These are phyloP conservation scores for Clonostachys byssicola DNA, from an alignment of 2,329 filamentous ascomycete genomes.

Conservation along the genomic window DNA sequence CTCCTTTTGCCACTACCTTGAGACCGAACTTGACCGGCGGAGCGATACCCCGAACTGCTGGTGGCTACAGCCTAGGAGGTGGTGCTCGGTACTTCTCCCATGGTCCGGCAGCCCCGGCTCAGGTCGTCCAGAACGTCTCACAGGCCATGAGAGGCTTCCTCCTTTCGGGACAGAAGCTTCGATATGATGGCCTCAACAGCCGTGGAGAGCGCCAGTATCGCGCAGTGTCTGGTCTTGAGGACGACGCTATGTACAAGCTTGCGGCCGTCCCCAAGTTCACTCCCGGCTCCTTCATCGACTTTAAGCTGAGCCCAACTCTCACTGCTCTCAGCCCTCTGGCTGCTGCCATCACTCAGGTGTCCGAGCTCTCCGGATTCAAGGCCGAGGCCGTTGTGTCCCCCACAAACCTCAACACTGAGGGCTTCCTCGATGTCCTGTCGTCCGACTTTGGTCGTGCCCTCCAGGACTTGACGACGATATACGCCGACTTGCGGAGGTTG, in stretches of 20 bases:
- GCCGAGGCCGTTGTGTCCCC: slow-evolving; percentile 31
- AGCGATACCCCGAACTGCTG: slow-evolving; percentile 76
- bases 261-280: slow-evolving; percentile 47
- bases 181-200: slow-evolving; percentile 74
- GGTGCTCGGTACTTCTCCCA: slow-evolving; percentile 89
- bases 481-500: slow-evolving; percentile 78
- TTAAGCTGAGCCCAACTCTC: slow-evolving; percentile 81
- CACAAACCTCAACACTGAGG: slow-evolving; percentile 73
- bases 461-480: slow-evolving; percentile 74
- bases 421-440: slow-evolving; percentile 79
- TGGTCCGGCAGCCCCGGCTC: slow-evolving; percentile 75
- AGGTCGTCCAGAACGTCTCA: slow-evolving; percentile 94
- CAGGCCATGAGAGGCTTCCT: slow-evolving; percentile 88
- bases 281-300: slow-evolving; percentile 84
- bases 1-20: slow-evolving; percentile 84
- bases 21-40: slow-evolving; percentile 91
- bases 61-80: slow-evolving; percentile 76
- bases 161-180: slow-evolving; percentile 83
- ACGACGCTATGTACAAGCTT: slow-evolving; percentile 68
- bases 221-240: slow-evolving; percentile 68
- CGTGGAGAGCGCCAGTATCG: slow-evolving; percentile 78
- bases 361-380: slow-evolving; percentile 37
- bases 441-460: slow-evolving; percentile 84
- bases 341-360: slow-evolving; percentile 43
- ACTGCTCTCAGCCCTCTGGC: slow-evolving; percentile 77